A percentile compares a stretch with the other conserved stretches of the same genome.
Conservation (phyloP, 164 flowering plant species). For the Cinnamomum micranthum region DNA sequence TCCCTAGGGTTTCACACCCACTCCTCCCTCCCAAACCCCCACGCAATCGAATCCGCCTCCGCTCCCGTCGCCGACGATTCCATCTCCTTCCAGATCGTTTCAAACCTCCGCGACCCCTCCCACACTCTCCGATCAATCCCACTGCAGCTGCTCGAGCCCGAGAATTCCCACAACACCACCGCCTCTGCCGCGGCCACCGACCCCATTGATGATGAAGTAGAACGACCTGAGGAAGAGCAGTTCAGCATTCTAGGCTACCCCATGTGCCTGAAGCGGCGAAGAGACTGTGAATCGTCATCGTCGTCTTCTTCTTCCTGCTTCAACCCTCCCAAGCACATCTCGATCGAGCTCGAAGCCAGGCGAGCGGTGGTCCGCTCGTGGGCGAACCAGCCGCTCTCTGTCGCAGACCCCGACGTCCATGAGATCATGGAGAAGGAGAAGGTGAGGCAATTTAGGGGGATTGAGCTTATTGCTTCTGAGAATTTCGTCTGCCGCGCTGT, state of each 20-base stretch:
- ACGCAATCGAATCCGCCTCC: constrained; percentile 11
- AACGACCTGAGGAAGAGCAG: constrained; percentile 40
- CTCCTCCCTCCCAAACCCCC: constrained; percentile 6
- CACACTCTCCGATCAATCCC: constrained; percentile 28
- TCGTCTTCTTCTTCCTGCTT: constrained; percentile 10
- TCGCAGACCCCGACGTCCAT: constrained; percentile 54
- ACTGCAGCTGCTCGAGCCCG: constrained; percentile 40
- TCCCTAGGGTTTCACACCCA: constrained; percentile 43
- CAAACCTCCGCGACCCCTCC: constrained; percentile 23
- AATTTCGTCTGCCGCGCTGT: constrained; percentile 72
- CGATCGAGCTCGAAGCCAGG: constrained; percentile 31
- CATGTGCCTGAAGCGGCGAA: constrained; percentile 56
- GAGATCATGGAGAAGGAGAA: constrained; percentile 79
- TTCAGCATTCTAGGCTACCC: constrained; percentile 59
- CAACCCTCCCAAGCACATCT: constrained; percentile 12
- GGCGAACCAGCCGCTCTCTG: constrained; percentile 48
- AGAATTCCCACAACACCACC: neutral
- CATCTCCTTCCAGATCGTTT: constrained; percentile 35
- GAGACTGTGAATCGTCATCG: constrained; percentile 19
- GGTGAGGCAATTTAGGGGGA: constrained; percentile 52
- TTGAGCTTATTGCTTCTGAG: constrained; percentile 77
- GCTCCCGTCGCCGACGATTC: constrained; percentile 27
- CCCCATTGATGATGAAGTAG: constrained; percentile 17
- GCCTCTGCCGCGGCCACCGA: neutral
- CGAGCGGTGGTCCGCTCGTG: constrained; percentile 40